Base-by-base conservation (phyloP, 495 filamentous ascomycete genomes). In the Neurospora sp. region DNA sequence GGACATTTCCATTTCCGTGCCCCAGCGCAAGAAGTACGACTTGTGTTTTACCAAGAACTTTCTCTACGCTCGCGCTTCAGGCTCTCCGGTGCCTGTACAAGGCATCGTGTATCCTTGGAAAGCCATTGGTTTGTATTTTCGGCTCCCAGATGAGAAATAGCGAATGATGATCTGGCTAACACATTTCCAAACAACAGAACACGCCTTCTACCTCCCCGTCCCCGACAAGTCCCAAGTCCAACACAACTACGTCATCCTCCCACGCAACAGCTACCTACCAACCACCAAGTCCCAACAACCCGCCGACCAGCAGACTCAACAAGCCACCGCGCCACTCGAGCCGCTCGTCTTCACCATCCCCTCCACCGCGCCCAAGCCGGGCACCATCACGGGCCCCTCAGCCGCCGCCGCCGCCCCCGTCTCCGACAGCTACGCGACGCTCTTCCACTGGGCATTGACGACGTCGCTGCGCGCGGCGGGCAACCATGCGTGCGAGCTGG, bases 161-260 rank as follows among this genome's bases (percentile, higher is more conserved):
- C 79, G 81, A 77, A 84, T 74, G 27, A 59, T 41, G 62, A 16
- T 37, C 59, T 31, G n/a, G 7, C 54, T 62, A 2, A 62, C 27
- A 35, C 31, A 2, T 35, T 6, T 7, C 31, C 12, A 0, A n/a
- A 1, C n/a, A 38, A 37, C 79, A 93, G 93, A 92, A 74, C 91
- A 95, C 78, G 86, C 89, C 62, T 86, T 93, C 74, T 93, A 89
- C 80, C 90, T 99, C 46, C 94, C 94, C 3, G 92, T 97, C 0
- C 96, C 96, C 1, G 96, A 98, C 73, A 98, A 98, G 79, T 85
- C 91, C 14, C 91, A 93, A 77, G 89, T 91, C 69, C 94, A 97
- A 79, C 90, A 91, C 84, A 97, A 96, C 78, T 97, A 97, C 79
- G 88, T 95, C 77, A 83, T 99, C 74, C 90, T 98, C 73, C 93